Evolutionary conservation across 1,139 yeast genomes (phyloP).

Genomic region (Debaryomycetaceae sp.): DNA sequence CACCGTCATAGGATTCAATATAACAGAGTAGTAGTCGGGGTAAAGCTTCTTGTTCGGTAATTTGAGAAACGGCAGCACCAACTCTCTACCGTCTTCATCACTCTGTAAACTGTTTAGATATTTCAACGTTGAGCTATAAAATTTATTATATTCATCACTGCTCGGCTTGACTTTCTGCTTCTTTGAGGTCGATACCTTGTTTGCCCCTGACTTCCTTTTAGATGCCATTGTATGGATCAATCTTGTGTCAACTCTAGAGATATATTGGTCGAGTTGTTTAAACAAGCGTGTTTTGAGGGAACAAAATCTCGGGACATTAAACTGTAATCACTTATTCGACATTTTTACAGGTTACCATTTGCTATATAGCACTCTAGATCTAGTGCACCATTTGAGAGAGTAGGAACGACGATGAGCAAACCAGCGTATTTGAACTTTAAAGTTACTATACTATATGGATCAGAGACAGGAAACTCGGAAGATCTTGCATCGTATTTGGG

Average conservation of each 20-base stretch:
- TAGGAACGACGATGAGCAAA: background rate
- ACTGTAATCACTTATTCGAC: too few relatives aligned
- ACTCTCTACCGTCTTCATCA: conserved; percentile 27
- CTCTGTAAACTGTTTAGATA: conserved; percentile 27
- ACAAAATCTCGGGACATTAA: too few relatives aligned
- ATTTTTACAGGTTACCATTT: too few relatives aligned
- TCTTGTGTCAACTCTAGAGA: background rate
- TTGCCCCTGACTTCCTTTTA: conserved; percentile 23
- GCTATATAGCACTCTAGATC: too few relatives aligned
- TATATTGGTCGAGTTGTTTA: background rate
- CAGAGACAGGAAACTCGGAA: conserved; percentile 91
- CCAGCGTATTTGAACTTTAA: background rate
- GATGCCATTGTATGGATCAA: conserved; percentile 18
- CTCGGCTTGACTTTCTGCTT: conserved; percentile 14
- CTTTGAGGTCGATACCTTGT: conserved; percentile 11
- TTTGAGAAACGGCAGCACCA: conserved; percentile 57
- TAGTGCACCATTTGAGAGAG: too few relatives aligned
- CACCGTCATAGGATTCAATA: conserved; percentile 63
- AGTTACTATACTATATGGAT: conserved; percentile 74
- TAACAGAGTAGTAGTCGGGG: conserved; percentile 77
- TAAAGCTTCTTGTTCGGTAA: conserved; percentile 72
- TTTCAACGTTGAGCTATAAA: conserved; percentile 25
- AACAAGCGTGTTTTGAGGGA: background rate
- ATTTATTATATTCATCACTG: conserved; percentile 22
- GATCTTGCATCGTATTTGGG: conserved; percentile 75